phyloP scores from a whole-genome alignment of 192 early-diverging fungal genomes.

The Jimgerdemannia flammicorona region DNA sequence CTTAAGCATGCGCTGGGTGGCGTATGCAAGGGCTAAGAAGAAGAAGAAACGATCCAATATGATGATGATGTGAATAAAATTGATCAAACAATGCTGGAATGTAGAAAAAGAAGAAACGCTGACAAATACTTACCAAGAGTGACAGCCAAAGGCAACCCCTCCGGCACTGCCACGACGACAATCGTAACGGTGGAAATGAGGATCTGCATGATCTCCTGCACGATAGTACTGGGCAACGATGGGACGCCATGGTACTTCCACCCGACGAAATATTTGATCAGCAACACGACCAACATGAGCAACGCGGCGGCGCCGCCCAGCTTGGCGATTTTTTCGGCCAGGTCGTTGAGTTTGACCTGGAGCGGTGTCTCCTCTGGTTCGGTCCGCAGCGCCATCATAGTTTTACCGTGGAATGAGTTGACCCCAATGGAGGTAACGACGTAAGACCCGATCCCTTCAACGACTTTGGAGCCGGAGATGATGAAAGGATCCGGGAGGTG shows the following conservation, averaged over 20 bases:
- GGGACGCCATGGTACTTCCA: slow-evolving; percentile 27
- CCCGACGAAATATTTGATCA: slow-evolving; percentile 83
- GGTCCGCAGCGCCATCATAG: slow-evolving; percentile 82
- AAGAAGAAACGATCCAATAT: not conserved
- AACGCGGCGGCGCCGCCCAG: slow-evolving; percentile 81
- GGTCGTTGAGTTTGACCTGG: slow-evolving; percentile 81
- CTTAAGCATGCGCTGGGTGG: slow-evolving; percentile 92
- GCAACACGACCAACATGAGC: slow-evolving; percentile 80
- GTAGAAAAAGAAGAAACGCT: not conserved
- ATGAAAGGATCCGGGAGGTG: slow-evolving; percentile 73
- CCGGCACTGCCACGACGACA: slow-evolving; percentile 97
- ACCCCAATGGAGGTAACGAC: slow-evolving; percentile 81
- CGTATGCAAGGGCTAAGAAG: slow-evolving; percentile 77
- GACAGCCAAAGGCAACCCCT: slow-evolving; percentile 96
- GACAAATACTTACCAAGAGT: slow-evolving; percentile 54
- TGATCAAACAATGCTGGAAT: not conserved
- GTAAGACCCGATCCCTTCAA: slow-evolving; percentile 86
- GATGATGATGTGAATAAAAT: not conserved
- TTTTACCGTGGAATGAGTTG: slow-evolving; percentile 86
- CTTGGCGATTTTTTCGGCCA: slow-evolving; percentile 94
- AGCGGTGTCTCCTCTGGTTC: slow-evolving; percentile 89
- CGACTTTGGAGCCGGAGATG: slow-evolving; percentile 88
- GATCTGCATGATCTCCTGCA: slow-evolving; percentile 69
- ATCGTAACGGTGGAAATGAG: slow-evolving; percentile 91
- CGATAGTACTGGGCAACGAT: slow-evolving; percentile 44